Conservation (phyloP, 495 filamentous ascomycete genomes). For the Sporormia fimetaria region DNA sequence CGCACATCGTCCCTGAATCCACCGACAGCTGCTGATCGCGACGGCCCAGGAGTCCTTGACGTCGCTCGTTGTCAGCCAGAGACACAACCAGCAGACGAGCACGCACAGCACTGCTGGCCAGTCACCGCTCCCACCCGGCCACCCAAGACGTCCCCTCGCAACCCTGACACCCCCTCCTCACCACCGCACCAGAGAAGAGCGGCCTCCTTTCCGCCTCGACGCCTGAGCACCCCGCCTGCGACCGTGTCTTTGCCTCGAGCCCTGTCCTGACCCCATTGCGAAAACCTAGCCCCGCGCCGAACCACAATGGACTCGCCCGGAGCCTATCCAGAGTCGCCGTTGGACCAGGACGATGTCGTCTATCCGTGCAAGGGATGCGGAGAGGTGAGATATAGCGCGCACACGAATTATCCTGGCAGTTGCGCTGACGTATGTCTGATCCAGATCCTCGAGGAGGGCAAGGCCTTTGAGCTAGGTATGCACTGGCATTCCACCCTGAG, state of each 20-base stretch:
- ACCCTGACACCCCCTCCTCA: background rate
- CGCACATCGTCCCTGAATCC: no score
- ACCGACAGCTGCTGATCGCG: no score
- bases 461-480: slow-evolving; percentile 95
- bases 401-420: slow-evolving; percentile 7
- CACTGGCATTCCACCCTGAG: slow-evolving; percentile 24
- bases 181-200: no score
- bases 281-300: background rate
- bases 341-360: slow-evolving; percentile 77
- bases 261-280: background rate
- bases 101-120: background rate
- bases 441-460: slow-evolving; percentile 93
- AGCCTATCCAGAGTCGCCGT: slow-evolving; percentile 64
- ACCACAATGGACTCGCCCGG: slow-evolving; percentile 45
- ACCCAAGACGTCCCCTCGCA: background rate
- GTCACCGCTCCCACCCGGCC: background rate
- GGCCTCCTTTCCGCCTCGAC: background rate
- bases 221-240: background rate
- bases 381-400: slow-evolving; percentile 75
- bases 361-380: slow-evolving; percentile 97
- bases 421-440: slow-evolving; percentile 20
- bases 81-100: no score
- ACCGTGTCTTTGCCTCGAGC: background rate
- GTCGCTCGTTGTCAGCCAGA: no score
- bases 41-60: no score